Percentiles rank a stretch among this genome's conserved stretches.
Evolutionary conservation across 768 basidiomycete genomes (phyloP).

Genomic region (Serendipita indica): DNA sequence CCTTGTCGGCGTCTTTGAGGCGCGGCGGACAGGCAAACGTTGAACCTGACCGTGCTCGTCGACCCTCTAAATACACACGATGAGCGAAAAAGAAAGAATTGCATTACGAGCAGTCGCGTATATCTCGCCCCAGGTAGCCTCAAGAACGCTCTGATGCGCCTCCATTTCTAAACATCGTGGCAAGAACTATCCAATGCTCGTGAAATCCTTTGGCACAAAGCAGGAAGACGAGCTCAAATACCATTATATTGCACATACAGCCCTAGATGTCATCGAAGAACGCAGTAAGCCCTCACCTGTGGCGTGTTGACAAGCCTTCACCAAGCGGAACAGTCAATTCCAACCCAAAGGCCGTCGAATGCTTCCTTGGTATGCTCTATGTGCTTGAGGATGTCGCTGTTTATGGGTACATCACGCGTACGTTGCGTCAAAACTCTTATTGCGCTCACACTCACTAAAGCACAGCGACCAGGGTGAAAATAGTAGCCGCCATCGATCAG

Average conservation of each 20-base stretch:
- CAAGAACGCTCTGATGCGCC: slow-evolving; percentile 24
- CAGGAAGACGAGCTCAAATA: slow-evolving; percentile 48
- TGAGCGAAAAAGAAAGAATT: too few relatives aligned
- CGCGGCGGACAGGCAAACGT: too few relatives aligned
- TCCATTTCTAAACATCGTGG: slow-evolving; percentile 75
- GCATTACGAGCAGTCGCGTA: background rate
- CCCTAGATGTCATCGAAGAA: slow-evolving; percentile 82
- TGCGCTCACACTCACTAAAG: background rate
- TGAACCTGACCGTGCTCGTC: too few relatives aligned
- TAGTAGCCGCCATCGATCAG: slow-evolving; percentile 63
- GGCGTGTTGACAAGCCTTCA: slow-evolving; percentile 6
- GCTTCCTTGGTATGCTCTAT: slow-evolving; percentile 74
- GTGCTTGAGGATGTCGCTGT: slow-evolving; percentile 88
- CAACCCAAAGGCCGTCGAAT: slow-evolving; percentile 45
- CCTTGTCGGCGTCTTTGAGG: too few relatives aligned
- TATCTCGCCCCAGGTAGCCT: slow-evolving; percentile 8
- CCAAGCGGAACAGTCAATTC: slow-evolving; percentile 26
- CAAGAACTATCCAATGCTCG: slow-evolving; percentile 65
- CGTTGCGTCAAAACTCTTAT: background rate
- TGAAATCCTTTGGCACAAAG: slow-evolving; percentile 52
- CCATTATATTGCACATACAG: slow-evolving; percentile 83
- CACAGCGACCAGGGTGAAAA: slow-evolving; percentile 59
- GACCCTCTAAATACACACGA: too few relatives aligned
- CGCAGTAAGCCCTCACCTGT: slow-evolving; percentile 41
- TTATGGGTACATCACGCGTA: slow-evolving; percentile 73